Base-by-base conservation (phyloP, 352 stramenopile genomes). In the Globisporangium takayamanum region DNA sequence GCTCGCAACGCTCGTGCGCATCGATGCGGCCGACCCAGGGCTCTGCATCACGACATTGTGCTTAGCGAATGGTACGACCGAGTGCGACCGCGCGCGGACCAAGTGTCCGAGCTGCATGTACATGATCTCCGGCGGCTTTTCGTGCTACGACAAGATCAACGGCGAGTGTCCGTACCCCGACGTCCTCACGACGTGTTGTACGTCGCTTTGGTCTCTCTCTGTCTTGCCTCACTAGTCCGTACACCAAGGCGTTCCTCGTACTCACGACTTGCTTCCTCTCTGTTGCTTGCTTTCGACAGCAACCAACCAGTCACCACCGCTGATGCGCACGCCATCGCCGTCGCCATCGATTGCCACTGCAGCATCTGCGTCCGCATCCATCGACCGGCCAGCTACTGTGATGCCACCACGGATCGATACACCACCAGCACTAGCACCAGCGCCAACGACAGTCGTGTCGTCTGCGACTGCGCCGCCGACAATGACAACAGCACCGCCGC, bases 61-160 rank as follows among this genome's bases (percentile, higher is more conserved):
- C 71, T 54, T 88, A 33, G 72, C 73, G 6, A 73, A 87, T 28
- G 81, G 81, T n/a, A 69, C 73, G 15, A 79, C 67, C 36, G 60
- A 72, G 44, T 91, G 81, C 58, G 67, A 76, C 36, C 72, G 79
- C 36, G 44, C 62, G 20, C 76, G 62, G 4, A 63, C 45, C 30
- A 59, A 33, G 11, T 92, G 82, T 49, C 82, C 82, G 8, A 69
- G 76, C 2, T 92, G 82, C 49, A 70, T 92, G 63, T 92, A 92
- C 63, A 60, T 64, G 20, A 78, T 89, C 39, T 68, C 70, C 2
- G 74, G 77, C 22, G 79, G 78, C 54, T 87, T 73, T 62, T 89
- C 80, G 20, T 92, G 82, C 74, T 92, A 89, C 64, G 65, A 66
- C 63, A 61, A 74, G 68, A 61, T 82, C 50, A 59, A 57, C 59